Base-by-base conservation (phyloP, 163 green algal genomes). In the Smithsoniella earleae region DNA sequence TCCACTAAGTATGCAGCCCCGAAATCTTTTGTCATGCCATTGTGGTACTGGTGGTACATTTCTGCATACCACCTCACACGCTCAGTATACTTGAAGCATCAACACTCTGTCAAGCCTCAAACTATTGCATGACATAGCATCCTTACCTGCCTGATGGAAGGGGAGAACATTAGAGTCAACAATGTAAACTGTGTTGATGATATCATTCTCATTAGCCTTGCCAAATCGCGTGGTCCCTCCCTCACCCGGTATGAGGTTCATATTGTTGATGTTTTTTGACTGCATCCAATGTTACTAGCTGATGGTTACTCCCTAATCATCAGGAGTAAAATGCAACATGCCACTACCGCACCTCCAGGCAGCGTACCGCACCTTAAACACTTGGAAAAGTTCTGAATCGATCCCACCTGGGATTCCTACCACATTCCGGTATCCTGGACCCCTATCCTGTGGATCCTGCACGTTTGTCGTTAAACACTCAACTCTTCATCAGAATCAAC, bases 11-110 rank as follows among this genome's bases (percentile, higher is more conserved):
- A 69, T 3, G 40, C n/a, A 18, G 31, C 22, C 58, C 58, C 58
- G 27, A 76, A 82, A 3, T 31, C 3, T 64, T 82, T 76, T 27
- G 81, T 85, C 3, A 90, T 80, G 25, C 86, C 87, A 49, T 89
- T 81, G 80, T 94, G 87, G 77, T 85, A 91, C 80, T 94, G 88
- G 78, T 95, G 89, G 80, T 90, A 95, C 62, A 52, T 10, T 80
- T 93, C 88, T 0, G 88, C 88, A 4, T 63, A 46, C 31, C 25
- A 18, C 43, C 66, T n/a, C n/a, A n/a, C n/a, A n/a, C n/a, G n/a
- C n/a, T n/a, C n/a, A n/a, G n/a, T n/a, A n/a, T n/a, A n/a, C n/a
- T n/a, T n/a, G n/a, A n/a, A n/a, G n/a, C n/a, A n/a, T n/a, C n/a
- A n/a, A n/a, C n/a, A n/a, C n/a, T n/a, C n/a, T n/a, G n/a, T n/a